Conservation (phyloP, 2,329 filamentous ascomycete species). For the Tolypocladium tundrense region DNA sequence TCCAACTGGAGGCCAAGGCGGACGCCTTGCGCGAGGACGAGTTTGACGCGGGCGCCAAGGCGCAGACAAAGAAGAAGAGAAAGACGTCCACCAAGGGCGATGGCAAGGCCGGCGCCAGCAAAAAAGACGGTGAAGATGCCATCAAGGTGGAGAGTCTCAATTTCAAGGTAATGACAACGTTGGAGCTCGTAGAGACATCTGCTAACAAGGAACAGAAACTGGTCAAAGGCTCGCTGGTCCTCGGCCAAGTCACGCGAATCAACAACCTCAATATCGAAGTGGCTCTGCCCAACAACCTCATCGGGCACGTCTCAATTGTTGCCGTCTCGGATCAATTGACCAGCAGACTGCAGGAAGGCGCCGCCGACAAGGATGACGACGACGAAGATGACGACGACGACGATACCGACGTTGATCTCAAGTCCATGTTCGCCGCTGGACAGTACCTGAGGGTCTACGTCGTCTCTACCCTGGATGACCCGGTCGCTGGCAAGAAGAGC, state of each 20-base stretch:
- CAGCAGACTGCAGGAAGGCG: conserved; percentile 60
- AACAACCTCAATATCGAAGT: conserved; percentile 70
- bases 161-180: conserved; percentile 57
- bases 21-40: conserved; percentile 87
- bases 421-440: conserved; percentile 66
- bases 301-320: conserved; percentile 83
- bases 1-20: conserved; percentile 82
- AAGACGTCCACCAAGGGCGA: conserved; percentile 42
- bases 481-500: conserved; percentile 52
- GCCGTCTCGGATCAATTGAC: conserved; percentile 77
- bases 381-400: conserved; percentile 34
- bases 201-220: conserved; percentile 51
- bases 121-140: conserved; percentile 33
- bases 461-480: conserved; percentile 62
- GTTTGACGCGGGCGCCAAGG: conserved; percentile 38
- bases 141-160: conserved; percentile 79
- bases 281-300: conserved; percentile 84
- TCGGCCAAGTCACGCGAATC: conserved; percentile 78
- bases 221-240: conserved; percentile 73
- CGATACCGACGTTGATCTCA: conserved; percentile 57
- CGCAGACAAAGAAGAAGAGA: conserved; percentile 42
- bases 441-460: conserved; percentile 85
- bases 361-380: conserved; percentile 43
- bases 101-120: conserved; percentile 41
- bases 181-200: background rate